phyloP scores from a whole-genome alignment of 768 basidiomycete species.

The Paxillus rubicundulus region DNA sequence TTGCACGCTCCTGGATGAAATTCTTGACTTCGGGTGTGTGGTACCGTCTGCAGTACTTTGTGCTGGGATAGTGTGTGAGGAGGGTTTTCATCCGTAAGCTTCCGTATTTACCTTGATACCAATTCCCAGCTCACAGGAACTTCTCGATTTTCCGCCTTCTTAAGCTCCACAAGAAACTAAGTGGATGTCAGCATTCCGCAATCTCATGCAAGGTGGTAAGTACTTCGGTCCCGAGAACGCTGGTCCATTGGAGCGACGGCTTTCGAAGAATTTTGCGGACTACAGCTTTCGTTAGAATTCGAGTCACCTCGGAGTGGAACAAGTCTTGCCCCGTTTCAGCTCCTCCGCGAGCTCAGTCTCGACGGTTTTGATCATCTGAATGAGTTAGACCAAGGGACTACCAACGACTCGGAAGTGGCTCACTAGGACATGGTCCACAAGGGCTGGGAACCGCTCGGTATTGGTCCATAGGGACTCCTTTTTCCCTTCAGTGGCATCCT shows the following conservation, averaged over 20 bases:
- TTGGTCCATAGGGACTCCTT: slow-evolving; percentile 72
- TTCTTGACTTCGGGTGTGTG: slow-evolving; percentile 64
- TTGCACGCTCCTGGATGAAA: slow-evolving; percentile 69
- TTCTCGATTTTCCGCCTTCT: slow-evolving; percentile 48
- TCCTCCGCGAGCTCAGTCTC: slow-evolving; percentile 75
- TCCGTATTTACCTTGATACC: slow-evolving; percentile 54
- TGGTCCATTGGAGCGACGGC: slow-evolving; percentile 71
- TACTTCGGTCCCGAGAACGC: slow-evolving; percentile 70
- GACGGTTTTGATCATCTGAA: slow-evolving; percentile 61
- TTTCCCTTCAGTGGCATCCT: slow-evolving; percentile 60
- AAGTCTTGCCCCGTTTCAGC: slow-evolving; percentile 55
- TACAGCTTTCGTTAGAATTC: slow-evolving; percentile 25
- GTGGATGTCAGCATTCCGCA: neutral
- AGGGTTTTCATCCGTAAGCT: neutral
- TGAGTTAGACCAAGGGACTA: neutral
- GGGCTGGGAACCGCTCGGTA: slow-evolving; percentile 47
- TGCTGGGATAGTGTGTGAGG: slow-evolving; percentile 42
- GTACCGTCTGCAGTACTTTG: slow-evolving; percentile 69
- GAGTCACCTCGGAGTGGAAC: neutral
- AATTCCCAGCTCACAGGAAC: slow-evolving; percentile 58
- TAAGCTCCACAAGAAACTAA: slow-evolving; percentile 81
- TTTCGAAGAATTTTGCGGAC: slow-evolving; percentile 71
- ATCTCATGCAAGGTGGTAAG: neutral
- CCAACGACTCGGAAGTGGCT: slow-evolving; percentile 18
- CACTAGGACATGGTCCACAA: slow-evolving; percentile 63